Percentiles rank a stretch among this genome's conserved stretches.
Evolutionary conservation across 805 yeast species (phyloP).

Genomic region (Geotrichum ghanense): DNA sequence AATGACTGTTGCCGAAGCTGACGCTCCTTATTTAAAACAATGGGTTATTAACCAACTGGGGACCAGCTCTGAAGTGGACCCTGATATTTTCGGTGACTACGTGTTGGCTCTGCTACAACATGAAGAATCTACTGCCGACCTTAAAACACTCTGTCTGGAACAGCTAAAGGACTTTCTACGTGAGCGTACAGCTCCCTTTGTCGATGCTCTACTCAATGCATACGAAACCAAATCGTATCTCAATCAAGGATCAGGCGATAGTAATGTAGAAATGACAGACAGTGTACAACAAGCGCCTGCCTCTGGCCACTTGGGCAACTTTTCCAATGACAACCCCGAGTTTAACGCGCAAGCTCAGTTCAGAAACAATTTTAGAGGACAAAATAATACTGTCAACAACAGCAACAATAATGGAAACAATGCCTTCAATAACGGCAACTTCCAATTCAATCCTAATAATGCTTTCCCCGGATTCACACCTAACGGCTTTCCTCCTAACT

Average conservation of each 20-base stretch:
- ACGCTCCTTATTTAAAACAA: slow-evolving; percentile 11
- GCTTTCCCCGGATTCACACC: not conserved
- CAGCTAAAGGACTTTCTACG: slow-evolving; percentile 33
- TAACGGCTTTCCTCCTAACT: not conserved
- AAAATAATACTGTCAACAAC: too few species aligned
- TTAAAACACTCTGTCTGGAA: slow-evolving; percentile 22
- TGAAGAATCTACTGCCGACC: slow-evolving; percentile 26
- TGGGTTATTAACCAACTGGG: slow-evolving; percentile 15
- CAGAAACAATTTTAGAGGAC: slow-evolving; percentile 1
- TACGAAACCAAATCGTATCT: slow-evolving; percentile 15
- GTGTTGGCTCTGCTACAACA: slow-evolving; percentile 32
- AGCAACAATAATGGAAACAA: not conserved
- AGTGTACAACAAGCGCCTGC: not conserved
- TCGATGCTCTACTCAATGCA: slow-evolving; percentile 24
- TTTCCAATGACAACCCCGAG: not conserved
- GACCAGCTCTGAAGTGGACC: slow-evolving; percentile 28
- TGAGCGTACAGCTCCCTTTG: slow-evolving; percentile 24
- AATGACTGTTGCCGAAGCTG: slow-evolving; percentile 9
- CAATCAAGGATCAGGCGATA: not conserved
- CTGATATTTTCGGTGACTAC: slow-evolving; percentile 34
- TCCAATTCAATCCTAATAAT: not conserved
- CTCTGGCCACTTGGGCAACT: not conserved
- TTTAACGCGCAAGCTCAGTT: slow-evolving; percentile 2
- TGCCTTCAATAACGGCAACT: not conserved
- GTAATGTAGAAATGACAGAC: not conserved